Percentiles rank a stretch among this genome's conserved stretches.
Evolutionary conservation across 306 rosid genomes (phyloP).

Genomic region (Trifolium fragiferum): DNA sequence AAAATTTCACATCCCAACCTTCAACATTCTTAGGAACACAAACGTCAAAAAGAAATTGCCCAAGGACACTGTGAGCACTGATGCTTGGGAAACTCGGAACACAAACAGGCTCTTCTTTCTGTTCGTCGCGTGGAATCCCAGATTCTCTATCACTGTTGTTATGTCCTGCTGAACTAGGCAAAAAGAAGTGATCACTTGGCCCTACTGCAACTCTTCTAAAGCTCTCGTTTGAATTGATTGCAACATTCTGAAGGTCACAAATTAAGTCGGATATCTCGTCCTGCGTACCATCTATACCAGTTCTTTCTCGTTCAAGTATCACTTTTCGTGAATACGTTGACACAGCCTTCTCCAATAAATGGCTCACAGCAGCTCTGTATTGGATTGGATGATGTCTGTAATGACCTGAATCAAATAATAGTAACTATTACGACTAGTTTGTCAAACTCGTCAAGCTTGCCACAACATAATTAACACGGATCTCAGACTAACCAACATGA

Average conservation of each 20-base stretch:
- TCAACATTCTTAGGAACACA: conserved; percentile 85
- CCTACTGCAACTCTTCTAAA: conserved; percentile 67
- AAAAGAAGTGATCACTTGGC: conserved; percentile 57
- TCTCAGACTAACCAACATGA: conserved; percentile 76
- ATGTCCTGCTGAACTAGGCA: conserved; percentile 59
- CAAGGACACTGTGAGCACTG: conserved; percentile 73
- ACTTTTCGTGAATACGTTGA: conserved; percentile 55
- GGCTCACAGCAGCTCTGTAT: conserved; percentile 75
- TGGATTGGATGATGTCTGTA: conserved; percentile 68
- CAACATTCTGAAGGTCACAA: conserved; percentile 62
- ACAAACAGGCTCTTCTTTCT: conserved; percentile 55
- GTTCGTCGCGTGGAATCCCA: conserved; percentile 56
- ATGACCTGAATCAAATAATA: conserved; percentile 66
- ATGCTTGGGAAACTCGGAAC: conserved; percentile 59
- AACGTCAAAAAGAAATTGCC: conserved; percentile 81
- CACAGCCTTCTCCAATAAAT: conserved; percentile 74
- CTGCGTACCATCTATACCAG: conserved; percentile 47
- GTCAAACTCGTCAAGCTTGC: conserved; percentile 20
- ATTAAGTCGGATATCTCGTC: conserved; percentile 61
- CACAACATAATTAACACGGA: conserved; percentile 18
- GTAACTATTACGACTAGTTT: conserved; percentile 7
- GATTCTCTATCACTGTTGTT: conserved; percentile 49
- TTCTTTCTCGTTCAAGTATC: conserved; percentile 58
- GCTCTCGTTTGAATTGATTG: conserved; percentile 59
- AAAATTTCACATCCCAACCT: conserved; percentile 65